phyloP scores from a whole-genome alignment of 2,329 filamentous ascomycete genomes.

The Paraphoma sp. region DNA sequence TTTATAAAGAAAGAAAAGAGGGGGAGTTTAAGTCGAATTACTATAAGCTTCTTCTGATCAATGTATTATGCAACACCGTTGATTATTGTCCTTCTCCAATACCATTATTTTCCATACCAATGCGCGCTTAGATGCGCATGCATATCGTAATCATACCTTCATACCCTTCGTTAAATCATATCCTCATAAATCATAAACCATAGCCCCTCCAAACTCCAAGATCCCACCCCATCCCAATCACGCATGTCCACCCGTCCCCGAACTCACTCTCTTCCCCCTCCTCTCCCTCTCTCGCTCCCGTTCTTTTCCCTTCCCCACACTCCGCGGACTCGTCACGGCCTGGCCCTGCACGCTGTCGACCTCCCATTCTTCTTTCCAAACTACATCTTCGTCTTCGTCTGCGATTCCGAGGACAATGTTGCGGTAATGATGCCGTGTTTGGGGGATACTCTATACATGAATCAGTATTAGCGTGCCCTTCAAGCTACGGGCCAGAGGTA shows the following conservation, averaged over 20 bases:
- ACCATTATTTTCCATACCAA: too few species aligned
- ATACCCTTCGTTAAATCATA: neutral
- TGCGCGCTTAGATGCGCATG: too few species aligned
- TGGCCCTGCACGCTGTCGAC: conserved; percentile 4
- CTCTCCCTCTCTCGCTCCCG: conserved; percentile 4
- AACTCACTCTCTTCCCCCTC: conserved; percentile 15
- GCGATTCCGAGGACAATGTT: conserved; percentile 38
- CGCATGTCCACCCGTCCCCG: conserved; percentile 1
- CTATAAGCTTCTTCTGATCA: too few species aligned
- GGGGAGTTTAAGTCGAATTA: too few species aligned
- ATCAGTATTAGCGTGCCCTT: neutral
- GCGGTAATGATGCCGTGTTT: conserved; percentile 40
- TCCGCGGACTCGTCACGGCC: conserved; percentile 16
- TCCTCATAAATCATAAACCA: neutral
- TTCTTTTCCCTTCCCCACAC: conserved; percentile 13
- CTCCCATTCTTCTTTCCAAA: conserved; percentile 30
- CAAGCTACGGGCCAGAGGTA: too few species aligned
- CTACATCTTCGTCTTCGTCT: conserved; percentile 9
- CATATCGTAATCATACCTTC: too few species aligned
- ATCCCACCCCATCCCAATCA: neutral
- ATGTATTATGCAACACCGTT: too few species aligned
- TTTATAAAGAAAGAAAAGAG: too few species aligned
- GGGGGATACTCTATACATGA: conserved; percentile 29
- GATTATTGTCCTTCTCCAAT: too few species aligned
- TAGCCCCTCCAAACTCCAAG: neutral